Base-by-base conservation (phyloP, 2,329 filamentous ascomycete genomes). In the Fusarium sp. region DNA sequence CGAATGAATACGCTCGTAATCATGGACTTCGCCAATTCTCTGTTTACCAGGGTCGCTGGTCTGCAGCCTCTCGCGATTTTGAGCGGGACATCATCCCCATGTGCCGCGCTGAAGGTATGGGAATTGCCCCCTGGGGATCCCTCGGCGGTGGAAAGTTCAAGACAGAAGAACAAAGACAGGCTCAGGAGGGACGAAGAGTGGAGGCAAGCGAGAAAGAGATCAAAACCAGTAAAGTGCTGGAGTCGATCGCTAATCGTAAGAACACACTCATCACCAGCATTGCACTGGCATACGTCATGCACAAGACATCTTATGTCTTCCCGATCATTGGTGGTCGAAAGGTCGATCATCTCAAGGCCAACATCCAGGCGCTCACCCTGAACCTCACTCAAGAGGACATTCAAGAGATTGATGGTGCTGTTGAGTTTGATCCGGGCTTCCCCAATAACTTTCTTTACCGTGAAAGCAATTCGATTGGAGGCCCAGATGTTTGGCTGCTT, bases 271-370 rank as follows among this genome's bases (percentile, higher is more conserved):
- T 85, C 66, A 85, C 83, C 17, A 83, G 82, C 64, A 77, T 86
- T 58, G 91, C 92, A 10, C 79, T 94, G 24, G 91, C 92, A 3
- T 94, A 94, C 74, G 88, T 94, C 15, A 86, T 92, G 84, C 85
- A 88, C 68, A 93, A 94, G 80, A 82, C 89, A 1, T 87, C 90
- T 0, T 88, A 92, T 72, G 89, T 94, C 14, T 93, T 92, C 74
- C 92, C 92, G 2, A 88, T 94, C 40, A 83, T 93, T 6, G 91
- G 92, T 13, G 90, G 90, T 1, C 85, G 91, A 13, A 93, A 89
- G 71, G 78, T 92, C 11, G 87, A 90, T 50, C 91, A 94, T 75
- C 80, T 95, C 40, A 86, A 90, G 74, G 85, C 84, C 59, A 94
- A 93, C 73, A 91, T 94, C 68, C 86, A 90, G 72, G 90, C 90